Base-by-base conservation (phyloP, 805 yeast species). In the Schwanniomyces occidentalis region DNA sequence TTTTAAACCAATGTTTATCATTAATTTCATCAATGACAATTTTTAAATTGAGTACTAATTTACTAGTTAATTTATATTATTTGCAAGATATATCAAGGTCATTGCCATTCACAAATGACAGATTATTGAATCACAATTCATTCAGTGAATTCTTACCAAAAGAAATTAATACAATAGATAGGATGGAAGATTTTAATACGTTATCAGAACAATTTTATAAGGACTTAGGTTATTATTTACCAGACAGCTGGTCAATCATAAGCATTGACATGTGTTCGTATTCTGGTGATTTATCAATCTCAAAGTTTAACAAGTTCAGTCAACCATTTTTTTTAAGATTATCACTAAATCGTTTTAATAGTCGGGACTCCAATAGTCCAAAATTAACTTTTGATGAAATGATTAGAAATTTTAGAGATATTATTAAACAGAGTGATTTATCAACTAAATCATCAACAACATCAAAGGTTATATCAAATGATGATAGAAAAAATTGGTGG, bases 401-500 rank as follows among this genome's bases (percentile, higher is more conserved):
- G 26, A 33, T 28, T 6, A 16, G 32, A 3, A 34, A 36, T 7
- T 48, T 67, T 19, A 49, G 61, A 3, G 41, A 51, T 0, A 81
- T 90, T 5, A 81, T 89, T 15, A 44, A 55, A 0, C 68, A 69
- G 34, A 88, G 91, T 52, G 79, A 85, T 44, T 46, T 55, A 3
- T 75, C 87, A 0, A 82, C 91, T 0, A 70, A 74, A 14, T 40
- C 58, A 1, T 76, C 72, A 21, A 68, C 75, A 1, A 80, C 88
- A 0, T 63, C 76, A 0, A 51, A 48, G 1, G 75, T 85, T 2
- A 63, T 52, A 3, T 71, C 87, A 0, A 69, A 73, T 28, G 82
- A 78, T 26, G 83, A 80, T 19, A 68, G 88, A 32, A 72, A 70
- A 29, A 44, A 62, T 6, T 91, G 97, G 96, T 93, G 97, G 95